Evolutionary conservation across 805 yeast species (phyloP).

Genomic region (Zygoascus ofunaensis): DNA sequence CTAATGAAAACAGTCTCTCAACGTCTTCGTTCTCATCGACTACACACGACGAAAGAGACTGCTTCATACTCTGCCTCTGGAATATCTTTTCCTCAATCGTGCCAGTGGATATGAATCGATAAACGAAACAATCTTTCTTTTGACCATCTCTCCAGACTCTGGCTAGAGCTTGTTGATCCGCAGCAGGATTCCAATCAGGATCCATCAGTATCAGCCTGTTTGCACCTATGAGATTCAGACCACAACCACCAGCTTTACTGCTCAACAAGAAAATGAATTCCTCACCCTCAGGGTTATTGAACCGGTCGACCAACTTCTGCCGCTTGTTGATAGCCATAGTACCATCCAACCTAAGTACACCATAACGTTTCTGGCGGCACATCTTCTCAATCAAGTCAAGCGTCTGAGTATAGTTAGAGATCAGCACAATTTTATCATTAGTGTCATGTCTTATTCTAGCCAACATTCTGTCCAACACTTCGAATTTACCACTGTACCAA

Average conservation of each 20-base stretch:
- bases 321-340: constrained; percentile 86
- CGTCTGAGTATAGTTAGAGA: constrained; percentile 92
- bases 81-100: constrained; percentile 93
- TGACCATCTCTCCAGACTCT: constrained; percentile 99
- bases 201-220: constrained; percentile 81
- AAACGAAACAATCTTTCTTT: constrained; percentile 90
- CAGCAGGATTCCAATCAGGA: constrained; percentile 97
- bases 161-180: constrained; percentile 96
- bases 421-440: constrained; percentile 87
- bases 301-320: constrained; percentile 82
- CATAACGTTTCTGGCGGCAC: constrained; percentile 70
- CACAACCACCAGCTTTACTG: constrained; percentile 98
- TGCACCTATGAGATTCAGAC: constrained; percentile 94
- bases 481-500: constrained; percentile 78
- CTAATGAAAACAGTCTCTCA: constrained; percentile 81
- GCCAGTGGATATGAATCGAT: constrained; percentile 89
- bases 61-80: constrained; percentile 91
- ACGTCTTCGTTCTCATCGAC: constrained; percentile 96
- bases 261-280: constrained; percentile 85
- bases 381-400: constrained; percentile 79
- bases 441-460: constrained; percentile 69
- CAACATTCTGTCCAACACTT: constrained; percentile 76
- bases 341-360: constrained; percentile 79
- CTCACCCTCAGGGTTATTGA: constrained; percentile 80
- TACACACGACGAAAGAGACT: constrained; percentile 87